Conservation (phyloP, 2,329 filamentous ascomycete genomes). For the Beauveria varroae region DNA sequence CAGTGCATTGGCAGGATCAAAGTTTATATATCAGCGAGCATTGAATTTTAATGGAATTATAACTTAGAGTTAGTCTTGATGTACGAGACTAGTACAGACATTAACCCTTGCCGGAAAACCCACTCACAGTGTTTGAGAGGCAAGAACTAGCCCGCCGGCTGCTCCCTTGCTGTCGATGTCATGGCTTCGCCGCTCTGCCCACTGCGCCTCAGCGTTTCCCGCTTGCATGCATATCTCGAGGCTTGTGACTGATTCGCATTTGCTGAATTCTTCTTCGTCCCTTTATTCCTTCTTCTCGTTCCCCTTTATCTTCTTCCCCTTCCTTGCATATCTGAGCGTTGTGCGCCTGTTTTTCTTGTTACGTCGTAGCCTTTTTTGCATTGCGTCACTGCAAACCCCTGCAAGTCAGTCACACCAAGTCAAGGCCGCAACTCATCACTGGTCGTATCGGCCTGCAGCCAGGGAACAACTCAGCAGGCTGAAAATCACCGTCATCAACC, state of each 20-base stretch:
- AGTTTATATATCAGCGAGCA: background rate
- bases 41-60: background rate
- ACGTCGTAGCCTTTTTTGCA: background rate
- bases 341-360: background rate
- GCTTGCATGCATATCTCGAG: background rate
- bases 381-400: slow-evolving; percentile 6
- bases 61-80: background rate
- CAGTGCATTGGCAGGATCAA: too few species aligned
- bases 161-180: slow-evolving; percentile 10
- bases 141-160: background rate
- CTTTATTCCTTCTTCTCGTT: background rate
- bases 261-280: background rate
- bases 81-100: background rate
- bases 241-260: background rate
- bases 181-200: background rate
- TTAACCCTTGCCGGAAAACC: background rate
- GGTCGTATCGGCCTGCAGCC: background rate
- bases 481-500: background rate
- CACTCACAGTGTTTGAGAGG: background rate
- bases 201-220: slow-evolving; percentile 7
- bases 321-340: slow-evolving; percentile 3
- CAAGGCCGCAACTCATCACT: background rate
- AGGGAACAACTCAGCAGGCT: background rate
- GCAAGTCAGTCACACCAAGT: slow-evolving; percentile 1
- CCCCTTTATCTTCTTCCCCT: background rate